These are phyloP conservation scores for Tulasnella calospora DNA, from an alignment of 768 basidiomycete species.

Conservation along the genomic window DNA sequence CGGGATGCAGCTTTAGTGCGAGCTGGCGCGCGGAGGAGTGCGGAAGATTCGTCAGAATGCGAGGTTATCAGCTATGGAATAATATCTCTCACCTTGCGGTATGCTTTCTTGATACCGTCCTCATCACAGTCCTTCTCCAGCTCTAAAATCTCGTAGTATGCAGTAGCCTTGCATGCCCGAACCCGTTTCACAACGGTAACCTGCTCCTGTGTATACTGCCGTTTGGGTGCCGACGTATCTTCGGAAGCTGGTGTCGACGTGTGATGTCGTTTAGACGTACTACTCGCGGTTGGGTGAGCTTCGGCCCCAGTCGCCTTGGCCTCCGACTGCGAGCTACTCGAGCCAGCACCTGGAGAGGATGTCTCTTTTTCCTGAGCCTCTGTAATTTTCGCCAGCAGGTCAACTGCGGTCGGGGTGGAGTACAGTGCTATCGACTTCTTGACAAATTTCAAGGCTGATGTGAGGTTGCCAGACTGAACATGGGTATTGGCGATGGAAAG, in stretches of 20 bases:
- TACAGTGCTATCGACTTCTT: constrained; percentile 82
- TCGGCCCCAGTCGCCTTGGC: constrained; percentile 45
- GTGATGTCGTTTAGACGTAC: constrained; percentile 58
- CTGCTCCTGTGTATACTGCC: constrained; percentile 86
- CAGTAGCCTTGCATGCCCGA: constrained; percentile 74
- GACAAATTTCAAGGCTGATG: constrained; percentile 81
- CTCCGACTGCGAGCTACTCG: constrained; percentile 39
- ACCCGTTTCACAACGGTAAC: constrained; percentile 78
- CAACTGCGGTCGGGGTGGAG: constrained; percentile 67
- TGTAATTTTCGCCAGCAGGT: constrained; percentile 57
- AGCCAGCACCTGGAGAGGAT: constrained; percentile 34
- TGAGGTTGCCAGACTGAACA: constrained; percentile 60
- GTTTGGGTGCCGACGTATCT: constrained; percentile 42
- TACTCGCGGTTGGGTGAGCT: constrained; percentile 67
- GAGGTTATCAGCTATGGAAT: not conserved
- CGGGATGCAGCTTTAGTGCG: constrained; percentile 83
- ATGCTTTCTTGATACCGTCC: constrained; percentile 85
- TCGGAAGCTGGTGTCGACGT: constrained; percentile 34
- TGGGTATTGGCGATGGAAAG: constrained; percentile 74
- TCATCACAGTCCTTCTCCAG: constrained; percentile 79
- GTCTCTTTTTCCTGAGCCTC: constrained; percentile 46
- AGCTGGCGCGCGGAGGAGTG: constrained; percentile 47
- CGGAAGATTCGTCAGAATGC: not conserved
- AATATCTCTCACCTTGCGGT: constrained; percentile 68
- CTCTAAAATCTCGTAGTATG: constrained; percentile 89